These are phyloP conservation scores for Durotheca rogersii DNA, from an alignment of 495 filamentous ascomycete species.

Conservation along the genomic window DNA sequence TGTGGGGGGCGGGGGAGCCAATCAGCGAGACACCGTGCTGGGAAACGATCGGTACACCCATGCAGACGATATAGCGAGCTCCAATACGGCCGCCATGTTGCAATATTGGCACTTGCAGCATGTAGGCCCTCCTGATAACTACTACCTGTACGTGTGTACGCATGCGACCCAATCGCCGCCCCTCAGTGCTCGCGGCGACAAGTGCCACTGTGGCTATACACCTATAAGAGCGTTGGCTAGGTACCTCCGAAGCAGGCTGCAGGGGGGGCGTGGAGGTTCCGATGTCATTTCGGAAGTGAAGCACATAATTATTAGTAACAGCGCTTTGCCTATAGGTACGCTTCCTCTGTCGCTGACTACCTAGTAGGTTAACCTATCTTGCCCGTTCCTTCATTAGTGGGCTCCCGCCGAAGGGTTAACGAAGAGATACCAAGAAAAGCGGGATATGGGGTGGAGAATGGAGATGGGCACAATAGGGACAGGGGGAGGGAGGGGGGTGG, in stretches of 20 bases:
- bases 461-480: too few species aligned
- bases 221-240: background rate
- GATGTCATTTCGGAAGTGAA: too few species aligned
- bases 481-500: too few species aligned
- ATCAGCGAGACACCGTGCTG: conserved; percentile 12
- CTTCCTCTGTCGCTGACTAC: too few species aligned
- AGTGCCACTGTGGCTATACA: background rate
- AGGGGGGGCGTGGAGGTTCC: too few species aligned
- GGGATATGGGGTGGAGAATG: too few species aligned
- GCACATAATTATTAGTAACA: background rate
- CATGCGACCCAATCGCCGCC: background rate
- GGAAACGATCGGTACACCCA: background rate
- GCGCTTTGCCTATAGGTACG: background rate
- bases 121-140: background rate
- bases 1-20: conserved; percentile 35
- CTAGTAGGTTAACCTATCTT: too few species aligned
- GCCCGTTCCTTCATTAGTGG: too few species aligned
- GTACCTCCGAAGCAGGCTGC: too few species aligned
- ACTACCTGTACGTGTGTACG: background rate
- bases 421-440: too few species aligned
- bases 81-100: background rate
- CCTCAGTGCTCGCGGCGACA: background rate
- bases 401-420: too few species aligned
- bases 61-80: background rate
- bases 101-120: conserved; percentile 17